Evolutionary conservation across 176 grass and related monocot species (phyloP), one percentile per base, ranked within the genome.

Genomic region (Thalia dealbata): DNA sequence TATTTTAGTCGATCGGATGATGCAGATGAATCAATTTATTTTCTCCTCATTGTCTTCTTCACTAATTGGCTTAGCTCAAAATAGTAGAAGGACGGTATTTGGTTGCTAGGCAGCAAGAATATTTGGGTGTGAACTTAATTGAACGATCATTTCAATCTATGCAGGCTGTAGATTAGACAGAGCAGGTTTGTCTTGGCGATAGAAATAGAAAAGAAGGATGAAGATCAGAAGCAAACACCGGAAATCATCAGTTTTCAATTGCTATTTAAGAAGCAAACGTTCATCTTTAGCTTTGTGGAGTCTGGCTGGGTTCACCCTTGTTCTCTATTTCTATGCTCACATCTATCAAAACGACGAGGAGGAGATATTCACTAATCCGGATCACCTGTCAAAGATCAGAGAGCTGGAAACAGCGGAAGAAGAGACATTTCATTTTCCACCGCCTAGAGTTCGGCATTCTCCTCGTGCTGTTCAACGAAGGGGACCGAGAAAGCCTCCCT

Each of bases 401-500:
- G 88, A 95, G 24, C 54, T 88, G 79, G 95, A 99, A 76, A 75
- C 22, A 66, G 81, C 88, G 15, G 95, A 99, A 80, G 85, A 88
- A 72, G 95, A 97, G 52, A 72, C 58, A 15, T 83, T 97, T 81
- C 77, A 72, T 71, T 75, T 97, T 59, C 44, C 79, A 8, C 82
- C 83, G 64, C 81, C 69, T 14, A 80, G 88, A 52, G 92, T 81
- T 75, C 74, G 84, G 81, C 86, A 88, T 77, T 91, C 90, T 72
- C 88, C 95, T 35, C 85, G 83, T 77, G 95, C 90, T 10, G 78
- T 85, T 63, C 87, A 87, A 71, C 83, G 95, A 74, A 93, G 85
- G 78, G 95, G 90, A 52, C 81, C 91, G 24, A 80, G 79, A 74
- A 95, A 89, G 78, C 79, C 87, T 0, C 79, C 86, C 46, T 76